Evolutionary conservation across 805 yeast species (phyloP).

Genomic region (Blastobotrys parvus): DNA sequence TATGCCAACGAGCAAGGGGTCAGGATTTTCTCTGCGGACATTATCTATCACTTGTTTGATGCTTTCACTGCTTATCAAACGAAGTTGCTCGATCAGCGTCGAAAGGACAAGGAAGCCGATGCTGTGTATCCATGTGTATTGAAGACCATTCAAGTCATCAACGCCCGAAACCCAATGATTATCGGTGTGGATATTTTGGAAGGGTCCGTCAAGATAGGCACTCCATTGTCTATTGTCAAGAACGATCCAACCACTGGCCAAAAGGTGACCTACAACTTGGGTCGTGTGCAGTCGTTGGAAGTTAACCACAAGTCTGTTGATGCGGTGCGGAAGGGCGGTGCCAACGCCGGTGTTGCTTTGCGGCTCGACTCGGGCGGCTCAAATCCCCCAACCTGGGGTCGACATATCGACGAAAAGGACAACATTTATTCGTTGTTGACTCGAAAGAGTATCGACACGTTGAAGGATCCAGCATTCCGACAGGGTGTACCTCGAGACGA

Average conservation of each 20-base stretch:
- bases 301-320: constrained; percentile 85
- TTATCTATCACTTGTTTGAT: constrained; percentile 94
- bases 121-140: constrained; percentile 95
- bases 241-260: constrained; percentile 78
- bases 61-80: constrained; percentile 87
- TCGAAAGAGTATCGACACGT: constrained; percentile 88
- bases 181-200: constrained; percentile 96
- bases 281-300: constrained; percentile 88
- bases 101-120: constrained; percentile 76
- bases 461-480: constrained; percentile 97
- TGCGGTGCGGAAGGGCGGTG: constrained; percentile 84
- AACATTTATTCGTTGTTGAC: constrained; percentile 80
- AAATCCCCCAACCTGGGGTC: constrained; percentile 97
- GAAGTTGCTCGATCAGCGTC: constrained; percentile 78
- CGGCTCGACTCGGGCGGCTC: constrained; percentile 84
- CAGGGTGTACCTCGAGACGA: constrained; percentile 90
- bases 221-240: constrained; percentile 93
- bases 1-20: constrained; percentile 91
- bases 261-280: constrained; percentile 59
- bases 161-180: constrained; percentile 98
- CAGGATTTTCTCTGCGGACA: constrained; percentile 89
- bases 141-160: constrained; percentile 90
- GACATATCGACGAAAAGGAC: constrained; percentile 95
- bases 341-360: constrained; percentile 98
- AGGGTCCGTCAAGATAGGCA: constrained; percentile 82